phyloP scores from a whole-genome alignment of 2,329 filamentous ascomycete species.

The Fusarium albosuccineum region DNA sequence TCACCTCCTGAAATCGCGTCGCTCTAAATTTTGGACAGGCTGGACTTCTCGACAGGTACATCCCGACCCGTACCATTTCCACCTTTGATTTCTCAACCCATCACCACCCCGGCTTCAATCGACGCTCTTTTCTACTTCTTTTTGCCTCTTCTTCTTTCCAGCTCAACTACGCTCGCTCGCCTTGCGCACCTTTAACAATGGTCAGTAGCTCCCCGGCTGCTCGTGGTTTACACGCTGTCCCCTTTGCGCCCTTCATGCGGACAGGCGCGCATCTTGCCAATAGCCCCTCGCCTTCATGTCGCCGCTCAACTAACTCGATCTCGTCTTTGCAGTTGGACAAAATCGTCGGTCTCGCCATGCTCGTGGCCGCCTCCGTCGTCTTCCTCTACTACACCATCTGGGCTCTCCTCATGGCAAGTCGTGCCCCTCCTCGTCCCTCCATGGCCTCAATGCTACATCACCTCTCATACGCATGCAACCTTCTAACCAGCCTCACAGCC shows the following conservation, averaged over 20 bases:
- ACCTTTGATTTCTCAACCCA: constrained; percentile 22
- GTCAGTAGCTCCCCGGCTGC: constrained; percentile 25
- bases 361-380: constrained; percentile 73
- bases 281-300: constrained; percentile 37
- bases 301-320: constrained; percentile 29
- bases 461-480: constrained; percentile 7
- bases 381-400: constrained; percentile 95
- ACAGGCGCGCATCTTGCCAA: constrained; percentile 26
- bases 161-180: constrained; percentile 31
- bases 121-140: constrained; percentile 41
- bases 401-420: constrained; percentile 92
- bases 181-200: constrained; percentile 43
- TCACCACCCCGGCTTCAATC: constrained; percentile 14
- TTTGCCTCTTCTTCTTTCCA: constrained; percentile 21
- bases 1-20: constrained; percentile 43
- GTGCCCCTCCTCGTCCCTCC: constrained; percentile 17
- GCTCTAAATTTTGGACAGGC: constrained; percentile 41
- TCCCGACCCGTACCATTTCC: constrained; percentile 29
- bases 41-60: constrained; percentile 37
- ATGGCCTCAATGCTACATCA: constrained; percentile 9
- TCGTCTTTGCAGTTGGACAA: constrained; percentile 81
- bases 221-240: constrained; percentile 32
- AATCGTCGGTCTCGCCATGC: constrained; percentile 77
- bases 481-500: constrained; percentile 69
- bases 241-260: constrained; percentile 34